These are phyloP conservation scores for Beta corolliflora DNA, from an alignment of 179 eudicot species.

Conservation along the genomic window DNA sequence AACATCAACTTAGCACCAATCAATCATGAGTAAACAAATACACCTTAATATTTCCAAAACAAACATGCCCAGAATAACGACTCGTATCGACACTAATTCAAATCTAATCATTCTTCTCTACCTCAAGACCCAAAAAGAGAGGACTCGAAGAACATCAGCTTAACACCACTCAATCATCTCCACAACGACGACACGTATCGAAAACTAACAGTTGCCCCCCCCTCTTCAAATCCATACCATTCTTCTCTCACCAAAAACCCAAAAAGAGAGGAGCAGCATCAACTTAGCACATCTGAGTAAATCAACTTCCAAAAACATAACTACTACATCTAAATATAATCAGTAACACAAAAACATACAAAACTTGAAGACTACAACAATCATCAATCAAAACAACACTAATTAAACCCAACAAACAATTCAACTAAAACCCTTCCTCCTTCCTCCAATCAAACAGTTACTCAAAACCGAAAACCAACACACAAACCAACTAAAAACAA, in stretches of 20 bases:
- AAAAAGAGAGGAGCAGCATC: background rate
- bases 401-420: background rate
- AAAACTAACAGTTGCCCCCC: background rate
- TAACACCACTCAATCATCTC: background rate
- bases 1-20: background rate
- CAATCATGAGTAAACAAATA: background rate
- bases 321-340: no score
- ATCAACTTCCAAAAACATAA: background rate
- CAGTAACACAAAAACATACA: background rate
- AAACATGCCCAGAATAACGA: background rate
- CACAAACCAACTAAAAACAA: background rate
- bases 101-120: no score
- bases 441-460: background rate
- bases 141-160: no score
- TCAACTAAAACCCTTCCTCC: background rate
- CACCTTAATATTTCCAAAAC: background rate
- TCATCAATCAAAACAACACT: background rate
- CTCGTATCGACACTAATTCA: background rate
- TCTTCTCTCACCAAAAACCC: background rate
- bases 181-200: background rate
- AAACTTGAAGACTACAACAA: background rate
- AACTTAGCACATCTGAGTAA: constrained; percentile 11
- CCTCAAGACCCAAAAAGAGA: no score
- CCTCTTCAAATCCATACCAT: background rate
- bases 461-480: background rate